A percentile compares a stretch with the other conserved stretches of the same genome.
Conservation (phyloP, 2,329 filamentous ascomycete genomes). For the Dactylellina haptotyla region DNA sequence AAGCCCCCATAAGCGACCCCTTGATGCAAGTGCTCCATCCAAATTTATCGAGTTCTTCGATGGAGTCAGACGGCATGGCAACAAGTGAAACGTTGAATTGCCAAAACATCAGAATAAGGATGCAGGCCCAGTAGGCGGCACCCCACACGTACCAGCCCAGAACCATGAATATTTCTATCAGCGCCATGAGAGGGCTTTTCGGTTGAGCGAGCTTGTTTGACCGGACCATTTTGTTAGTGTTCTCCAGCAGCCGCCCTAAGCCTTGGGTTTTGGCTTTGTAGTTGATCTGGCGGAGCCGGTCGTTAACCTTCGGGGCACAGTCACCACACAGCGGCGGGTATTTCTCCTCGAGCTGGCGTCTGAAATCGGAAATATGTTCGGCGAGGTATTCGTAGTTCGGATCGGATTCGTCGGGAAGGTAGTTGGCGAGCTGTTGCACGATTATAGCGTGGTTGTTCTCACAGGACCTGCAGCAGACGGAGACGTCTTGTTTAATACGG, state of each 20-base stretch:
- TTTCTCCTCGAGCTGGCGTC: slow-evolving; percentile 76
- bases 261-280: slow-evolving; percentile 88
- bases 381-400: slow-evolving; percentile 61
- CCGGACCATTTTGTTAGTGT: slow-evolving; percentile 39
- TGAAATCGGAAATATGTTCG: slow-evolving; percentile 65
- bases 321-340: slow-evolving; percentile 89
- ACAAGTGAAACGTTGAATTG: slow-evolving; percentile 40
- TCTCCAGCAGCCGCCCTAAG: slow-evolving; percentile 65
- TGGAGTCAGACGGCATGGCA: slow-evolving; percentile 9
- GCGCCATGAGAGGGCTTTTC: slow-evolving; percentile 8
- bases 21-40: slow-evolving; percentile 24
- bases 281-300: slow-evolving; percentile 74
- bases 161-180: slow-evolving; percentile 15
- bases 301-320: slow-evolving; percentile 79
- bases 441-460: slow-evolving; percentile 88
- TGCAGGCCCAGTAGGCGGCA: slow-evolving; percentile 29
- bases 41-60: neutral
- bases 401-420: slow-evolving; percentile 73
- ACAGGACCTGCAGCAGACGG: slow-evolving; percentile 78
- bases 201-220: slow-evolving; percentile 28
- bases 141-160: slow-evolving; percentile 45
- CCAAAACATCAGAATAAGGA: slow-evolving; percentile 48
- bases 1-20: slow-evolving; percentile 6
- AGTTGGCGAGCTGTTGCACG: slow-evolving; percentile 79
- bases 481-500: slow-evolving; percentile 60